Conservation (phyloP, 2,329 filamentous ascomycete genomes). For the Nigrospora oryzae region DNA sequence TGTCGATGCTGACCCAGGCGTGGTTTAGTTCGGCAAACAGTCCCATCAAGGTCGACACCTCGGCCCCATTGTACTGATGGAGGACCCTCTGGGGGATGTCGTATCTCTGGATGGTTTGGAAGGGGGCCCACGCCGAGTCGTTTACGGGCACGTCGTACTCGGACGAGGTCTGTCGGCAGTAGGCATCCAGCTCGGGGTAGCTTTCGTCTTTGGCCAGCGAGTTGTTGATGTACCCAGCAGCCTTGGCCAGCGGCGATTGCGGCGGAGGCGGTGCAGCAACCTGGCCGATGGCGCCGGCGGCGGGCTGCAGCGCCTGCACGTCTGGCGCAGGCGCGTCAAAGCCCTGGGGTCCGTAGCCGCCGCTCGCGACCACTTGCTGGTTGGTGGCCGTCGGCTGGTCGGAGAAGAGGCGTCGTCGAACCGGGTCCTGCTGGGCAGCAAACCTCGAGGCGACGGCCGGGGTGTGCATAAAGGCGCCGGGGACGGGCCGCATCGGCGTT, state of each 20-base stretch:
- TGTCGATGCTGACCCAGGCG: constrained; percentile 93
- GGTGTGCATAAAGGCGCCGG: constrained; percentile 69
- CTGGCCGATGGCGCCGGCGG: constrained; percentile 16
- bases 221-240: constrained; percentile 74
- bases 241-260: constrained; percentile 57
- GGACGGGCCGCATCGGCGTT: constrained; percentile 65
- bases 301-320: constrained; percentile 3
- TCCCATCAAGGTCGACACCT: constrained; percentile 88
- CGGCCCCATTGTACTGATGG: constrained; percentile 80
- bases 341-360: constrained; percentile 2
- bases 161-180: constrained; percentile 79
- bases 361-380: constrained; percentile 8
- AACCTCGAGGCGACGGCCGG: constrained; percentile 51
- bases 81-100: constrained; percentile 88
- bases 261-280: constrained; percentile 26
- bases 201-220: constrained; percentile 67
- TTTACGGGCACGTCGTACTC: constrained; percentile 74
- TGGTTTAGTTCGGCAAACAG: constrained; percentile 91
- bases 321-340: constrained; percentile 7
- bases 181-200: constrained; percentile 84
- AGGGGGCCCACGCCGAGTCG: constrained; percentile 73
- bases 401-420: constrained; percentile 43
- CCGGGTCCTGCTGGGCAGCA: constrained; percentile 33
- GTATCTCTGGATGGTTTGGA: constrained; percentile 79
- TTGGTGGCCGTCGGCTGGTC: constrained; percentile 10